Evolutionary conservation across 2,329 filamentous ascomycete species (phyloP).

Genomic region (Neonectria faginata): DNA sequence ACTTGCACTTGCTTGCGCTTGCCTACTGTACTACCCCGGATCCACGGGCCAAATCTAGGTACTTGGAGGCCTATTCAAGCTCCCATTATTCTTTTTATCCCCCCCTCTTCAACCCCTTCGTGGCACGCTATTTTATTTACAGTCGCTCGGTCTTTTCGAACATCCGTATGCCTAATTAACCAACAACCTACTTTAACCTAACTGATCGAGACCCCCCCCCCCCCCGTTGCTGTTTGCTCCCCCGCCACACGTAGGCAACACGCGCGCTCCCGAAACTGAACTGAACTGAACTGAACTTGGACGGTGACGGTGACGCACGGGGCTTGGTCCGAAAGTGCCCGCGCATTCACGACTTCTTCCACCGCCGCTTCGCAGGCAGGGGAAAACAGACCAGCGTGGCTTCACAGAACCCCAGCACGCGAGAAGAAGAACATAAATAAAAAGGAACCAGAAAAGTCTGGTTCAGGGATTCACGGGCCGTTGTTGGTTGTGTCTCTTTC

Average conservation of each 20-base stretch:
- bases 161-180: too few relatives aligned
- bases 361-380: background rate
- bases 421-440: background rate
- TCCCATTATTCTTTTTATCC: slow-evolving; percentile 1
- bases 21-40: slow-evolving; percentile 12
- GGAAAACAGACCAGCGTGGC: slow-evolving; percentile 4
- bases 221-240: slow-evolving; percentile 1
- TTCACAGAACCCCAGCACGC: background rate
- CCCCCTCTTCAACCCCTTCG: background rate
- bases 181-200: too few relatives aligned
- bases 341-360: slow-evolving; percentile 8
- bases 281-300: background rate
- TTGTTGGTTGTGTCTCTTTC: slow-evolving; percentile 14
- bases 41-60: slow-evolving; percentile 14
- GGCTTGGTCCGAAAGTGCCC: slow-evolving; percentile 27
- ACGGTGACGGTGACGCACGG: slow-evolving; percentile 38
- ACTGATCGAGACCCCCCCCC: too few relatives aligned
- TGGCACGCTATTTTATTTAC: background rate
- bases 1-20: slow-evolving; percentile 1
- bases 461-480: slow-evolving; percentile 8
- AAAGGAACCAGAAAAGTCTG: background rate
- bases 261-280: slow-evolving; percentile 15
- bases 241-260: background rate
- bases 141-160: background rate
- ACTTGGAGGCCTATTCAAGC: slow-evolving; percentile 1